Conservation (phyloP, 169 alveolate genomes). For the Plasmodium fragile region DNA sequence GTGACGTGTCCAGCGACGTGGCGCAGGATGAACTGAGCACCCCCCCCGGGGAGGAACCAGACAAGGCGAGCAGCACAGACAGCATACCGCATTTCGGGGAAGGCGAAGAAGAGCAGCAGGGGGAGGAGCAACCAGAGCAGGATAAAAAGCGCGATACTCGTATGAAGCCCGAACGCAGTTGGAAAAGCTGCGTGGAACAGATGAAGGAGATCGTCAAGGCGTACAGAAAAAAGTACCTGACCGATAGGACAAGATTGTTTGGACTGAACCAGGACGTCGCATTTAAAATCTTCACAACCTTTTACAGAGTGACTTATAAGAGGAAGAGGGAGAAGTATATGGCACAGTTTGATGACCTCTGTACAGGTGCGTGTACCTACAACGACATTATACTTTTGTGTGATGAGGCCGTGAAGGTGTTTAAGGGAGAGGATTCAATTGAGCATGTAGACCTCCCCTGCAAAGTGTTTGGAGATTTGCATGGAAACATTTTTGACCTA, state of each 20-base stretch:
- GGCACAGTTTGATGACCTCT: constrained; percentile 1
- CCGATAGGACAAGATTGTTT: constrained; percentile 13
- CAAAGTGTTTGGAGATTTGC: constrained; percentile 80
- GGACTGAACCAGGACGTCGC: constrained; percentile 79
- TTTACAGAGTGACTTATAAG: constrained; percentile 73
- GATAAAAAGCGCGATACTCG: not conserved
- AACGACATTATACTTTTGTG: constrained; percentile 81
- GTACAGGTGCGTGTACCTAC: constrained; percentile 76
- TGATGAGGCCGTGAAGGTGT: constrained; percentile 76
- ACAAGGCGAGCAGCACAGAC: not conserved
- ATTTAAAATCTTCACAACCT: constrained; percentile 59
- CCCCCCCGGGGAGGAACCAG: not conserved
- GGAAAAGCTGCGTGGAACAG: not conserved
- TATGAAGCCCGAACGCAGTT: not conserved
- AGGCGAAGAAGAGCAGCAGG: not conserved
- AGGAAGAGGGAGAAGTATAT: constrained; percentile 36
- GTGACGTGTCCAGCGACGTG: not conserved
- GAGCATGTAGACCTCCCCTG: constrained; percentile 72
- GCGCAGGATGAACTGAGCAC: not conserved
- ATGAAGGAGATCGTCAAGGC: constrained; percentile 15
- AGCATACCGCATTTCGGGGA: not conserved
- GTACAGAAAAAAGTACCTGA: constrained; percentile 26
- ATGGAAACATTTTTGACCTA: constrained; percentile 77
- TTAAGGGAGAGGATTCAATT: constrained; percentile 78
- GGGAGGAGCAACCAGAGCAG: not conserved